Evolutionary conservation across 1,284 basidiomycete genomes (phyloP), one percentile per base, ranked within the genome.

Genomic region (Austropuccinia psidii): DNA sequence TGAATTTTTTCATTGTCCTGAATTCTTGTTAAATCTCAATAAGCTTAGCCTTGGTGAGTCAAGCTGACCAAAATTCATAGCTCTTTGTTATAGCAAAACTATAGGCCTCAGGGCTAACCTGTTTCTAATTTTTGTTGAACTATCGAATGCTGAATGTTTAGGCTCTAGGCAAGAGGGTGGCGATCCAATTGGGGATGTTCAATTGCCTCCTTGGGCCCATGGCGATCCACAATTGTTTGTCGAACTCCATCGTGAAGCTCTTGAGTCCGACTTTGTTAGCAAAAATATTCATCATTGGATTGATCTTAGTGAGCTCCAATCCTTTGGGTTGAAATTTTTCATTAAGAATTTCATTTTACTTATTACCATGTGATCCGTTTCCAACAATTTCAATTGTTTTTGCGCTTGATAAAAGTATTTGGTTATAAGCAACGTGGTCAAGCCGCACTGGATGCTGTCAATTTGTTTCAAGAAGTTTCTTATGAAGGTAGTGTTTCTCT

Each of bases 381-480:
- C 73, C 5, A 15, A 68, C 45, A 45, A 66, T 47, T 17, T 62
- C 27, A n/a, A 45, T 43, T 24, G n/a, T n/a, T n/a, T n/a, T n/a
- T n/a, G n/a, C n/a, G n/a, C n/a, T n/a, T n/a, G n/a, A n/a, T n/a
- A n/a, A n/a, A n/a, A 72, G 69, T 81, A 37, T 81, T 80, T 72
- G 80, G 80, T 6, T 77, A 75, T 41, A 76, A 77, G 21, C 76
- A 78, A 50, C 74, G 77, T 1, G 79, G 80, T 11, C 54, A 58
- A 45, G 79, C 76, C 49, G 79, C 80, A 7, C 75, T 80, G 0
- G 86, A 86, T 13, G 86, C 89, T 0, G 83, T 89, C 76, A 98
- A 97, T 78, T 90, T 90, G 17, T 97, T 93, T 83, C 94, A 97
- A 81, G 94, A 93, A 0, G 83, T 97, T 50, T 95, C 92, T 39